Base-by-base conservation (phyloP, 257 asterid species). In the Dorcoceras hygrometricum region DNA sequence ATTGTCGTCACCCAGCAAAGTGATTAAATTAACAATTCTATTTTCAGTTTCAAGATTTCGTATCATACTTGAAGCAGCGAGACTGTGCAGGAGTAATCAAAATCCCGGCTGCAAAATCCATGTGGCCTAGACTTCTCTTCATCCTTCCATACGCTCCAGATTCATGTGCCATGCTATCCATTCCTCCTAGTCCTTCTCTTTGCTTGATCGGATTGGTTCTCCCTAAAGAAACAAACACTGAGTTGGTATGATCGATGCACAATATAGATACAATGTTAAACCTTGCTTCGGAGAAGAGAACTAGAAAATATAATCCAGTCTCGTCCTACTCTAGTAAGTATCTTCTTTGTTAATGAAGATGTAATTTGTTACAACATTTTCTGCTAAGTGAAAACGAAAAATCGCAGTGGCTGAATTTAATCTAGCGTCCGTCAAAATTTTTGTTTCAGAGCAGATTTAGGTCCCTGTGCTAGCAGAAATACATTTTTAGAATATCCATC, bases 61-160 rank as follows among this genome's bases (percentile, higher is more conserved):
- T 83, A 48, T 66, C 87, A 7, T 91, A 91, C 82, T 77, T 91
- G 92, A 86, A 83, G 82, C 98, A 91, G 83, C 82, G 98, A 82
- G 96, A 91, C 32, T 89, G 98, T 77, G 98, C 96, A 0, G 98
- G 98, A 50, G 98, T 91, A 22, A 91, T 91, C 80, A 91, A 87
- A 80, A 76, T 91, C 74, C 96, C 96, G 23, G 90, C 91, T 0
- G 70, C 85, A 24, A 83, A 72, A 55, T 79, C 87, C 57, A 74
- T 89, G 80, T 86, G 98, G 98, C 78, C 98, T 7, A 85, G 98
- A 73, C 83, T 87, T 58, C 90, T 91, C 43, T 91, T 91, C 36
- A 87, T 89, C 63, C 92, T 91, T 68, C 98, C 96, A 5, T 83
- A 81, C 78, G 89, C 96, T 4, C 68, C 75, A 1, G 96, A 89